Base-by-base conservation (phyloP, 2,329 filamentous ascomycete genomes). In the Penicillium concentricum region DNA sequence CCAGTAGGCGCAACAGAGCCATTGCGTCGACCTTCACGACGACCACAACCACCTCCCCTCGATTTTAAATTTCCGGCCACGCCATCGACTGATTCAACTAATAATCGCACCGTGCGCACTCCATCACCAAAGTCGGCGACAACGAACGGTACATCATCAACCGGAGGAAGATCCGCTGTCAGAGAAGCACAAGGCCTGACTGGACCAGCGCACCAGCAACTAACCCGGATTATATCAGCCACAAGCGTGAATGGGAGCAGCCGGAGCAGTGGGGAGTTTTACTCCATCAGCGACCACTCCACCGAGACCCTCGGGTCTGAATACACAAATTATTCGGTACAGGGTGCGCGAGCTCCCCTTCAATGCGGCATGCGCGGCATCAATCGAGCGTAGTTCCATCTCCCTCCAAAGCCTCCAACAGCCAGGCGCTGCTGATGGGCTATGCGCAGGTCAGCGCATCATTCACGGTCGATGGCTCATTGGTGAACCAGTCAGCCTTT, bases 371-470 rank as follows among this genome's bases (percentile, higher is more conserved):
- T 61, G 66, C 60, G 43, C 74, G 81, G 49, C 75, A 79, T 63
- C 70, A 74, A 51, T 83, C 82, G 42, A 76, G 73, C 56, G 62
- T 78, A 43, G 58, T 73, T 18, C 61, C 52, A 70, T 20, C 60
- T 52, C 44, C 61, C 6, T 13, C 57, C 13, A 67, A 59, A 28
- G 30, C 58, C 8, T 51, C 60, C 18, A 65, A 68, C 43, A 64
- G 61, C 51, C 92, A 97, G 71, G 87, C 88, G 1, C 78, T 99
- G 52, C 95, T 99, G 86, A 99, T 99, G 94, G 94, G 92, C 0
- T 99, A 96, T 74, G 93, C 91, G 3, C 94, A 99, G 67, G 85
- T 97, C 2, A 90, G 91, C 73, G 94, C 94, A 4, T 92, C 90
- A 0, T 99, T 99, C 66, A 91, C 87, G 0, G 78, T 99, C 7